These are phyloP conservation scores for Colletotrichum filicis DNA, from an alignment of 2,329 filamentous ascomycete genomes.

Conservation along the genomic window DNA sequence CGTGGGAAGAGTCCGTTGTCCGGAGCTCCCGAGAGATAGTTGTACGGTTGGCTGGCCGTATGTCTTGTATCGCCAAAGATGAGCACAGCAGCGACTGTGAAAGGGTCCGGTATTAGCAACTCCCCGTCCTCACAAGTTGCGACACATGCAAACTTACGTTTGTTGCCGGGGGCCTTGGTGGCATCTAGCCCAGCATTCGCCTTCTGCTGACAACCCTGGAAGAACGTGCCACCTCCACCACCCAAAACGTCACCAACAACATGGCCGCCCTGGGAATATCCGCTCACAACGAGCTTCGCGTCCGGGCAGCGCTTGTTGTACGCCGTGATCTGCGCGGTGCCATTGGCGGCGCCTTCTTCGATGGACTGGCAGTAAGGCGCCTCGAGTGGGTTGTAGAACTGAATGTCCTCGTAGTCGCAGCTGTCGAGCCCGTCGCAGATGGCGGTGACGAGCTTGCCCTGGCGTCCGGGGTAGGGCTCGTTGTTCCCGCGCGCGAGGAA, in stretches of 20 bases:
- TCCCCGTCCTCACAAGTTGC: too few species aligned
- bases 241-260: conserved; percentile 50
- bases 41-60: conserved; percentile 47
- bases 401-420: conserved; percentile 47
- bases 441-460: conserved; percentile 41
- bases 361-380: conserved; percentile 50
- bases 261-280: conserved; percentile 54
- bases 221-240: conserved; percentile 47
- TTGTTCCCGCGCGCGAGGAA: conserved; percentile 44
- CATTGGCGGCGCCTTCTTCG: conserved; percentile 47
- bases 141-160: conserved; percentile 42
- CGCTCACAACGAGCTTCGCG: conserved; percentile 52
- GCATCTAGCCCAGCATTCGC: conserved; percentile 41
- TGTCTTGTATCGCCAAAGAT: conserved; percentile 48
- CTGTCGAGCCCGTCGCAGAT: conserved; percentile 41
- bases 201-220: conserved; percentile 43
- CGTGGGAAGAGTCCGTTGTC: conserved; percentile 44
- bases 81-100: conserved; percentile 45
- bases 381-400: conserved; percentile 43
- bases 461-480: conserved; percentile 44
- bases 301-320: conserved; percentile 53
- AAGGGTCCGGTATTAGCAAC: background rate
- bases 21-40: conserved; percentile 42
- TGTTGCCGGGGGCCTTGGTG: conserved; percentile 43
- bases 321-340: conserved; percentile 49